These are phyloP conservation scores for Psidium guajava DNA, from an alignment of 345 rosid species.

Conservation along the genomic window DNA sequence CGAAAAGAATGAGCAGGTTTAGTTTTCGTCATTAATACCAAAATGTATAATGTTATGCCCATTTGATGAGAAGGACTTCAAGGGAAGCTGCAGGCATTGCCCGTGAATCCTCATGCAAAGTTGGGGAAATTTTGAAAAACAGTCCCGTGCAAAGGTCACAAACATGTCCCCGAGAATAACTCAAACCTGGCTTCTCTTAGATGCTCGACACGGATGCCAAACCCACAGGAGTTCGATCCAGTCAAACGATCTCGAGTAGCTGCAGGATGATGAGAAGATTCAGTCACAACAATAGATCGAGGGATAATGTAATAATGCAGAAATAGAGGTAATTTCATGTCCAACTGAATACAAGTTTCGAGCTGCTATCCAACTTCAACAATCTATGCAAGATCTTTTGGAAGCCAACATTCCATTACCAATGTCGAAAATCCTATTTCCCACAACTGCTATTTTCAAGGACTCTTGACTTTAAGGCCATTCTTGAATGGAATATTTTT, in stretches of 20 bases:
- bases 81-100: neutral
- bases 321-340: neutral
- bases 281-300: neutral
- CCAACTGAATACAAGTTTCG: neutral
- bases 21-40: neutral
- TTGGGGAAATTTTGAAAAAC: neutral
- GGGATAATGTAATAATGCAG: neutral
- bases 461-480: neutral
- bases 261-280: constrained; percentile 18
- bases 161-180: neutral
- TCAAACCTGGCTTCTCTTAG: constrained; percentile 74
- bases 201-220: constrained; percentile 74
- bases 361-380: neutral
- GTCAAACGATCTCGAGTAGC: constrained; percentile 52
- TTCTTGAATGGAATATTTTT: neutral
- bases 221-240: constrained; percentile 44
- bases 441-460: neutral
- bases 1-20: neutral
- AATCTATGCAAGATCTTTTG: neutral
- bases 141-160: neutral
- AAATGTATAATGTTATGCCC: neutral
- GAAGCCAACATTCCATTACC: neutral
- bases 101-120: neutral
- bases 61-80: neutral
- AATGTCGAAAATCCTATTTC: neutral